Base-by-base conservation (phyloP, 148 eudicot species). In the Spergularia marina region DNA sequence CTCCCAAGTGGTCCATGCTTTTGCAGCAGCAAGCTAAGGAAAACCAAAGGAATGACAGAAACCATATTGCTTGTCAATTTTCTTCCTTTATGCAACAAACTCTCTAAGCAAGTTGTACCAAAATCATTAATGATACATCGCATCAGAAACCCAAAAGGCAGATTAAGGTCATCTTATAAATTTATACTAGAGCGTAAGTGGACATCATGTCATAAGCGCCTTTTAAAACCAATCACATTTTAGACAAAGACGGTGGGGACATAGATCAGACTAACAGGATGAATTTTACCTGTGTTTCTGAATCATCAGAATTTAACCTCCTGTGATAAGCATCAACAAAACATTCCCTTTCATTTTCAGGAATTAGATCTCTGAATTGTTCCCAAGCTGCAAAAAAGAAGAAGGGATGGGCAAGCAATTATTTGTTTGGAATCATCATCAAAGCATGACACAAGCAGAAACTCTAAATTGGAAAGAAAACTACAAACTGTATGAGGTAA, bases 1-100 rank as follows among this genome's bases (percentile, higher is more conserved):
- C 83, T 95, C 98, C 98, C 97, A 92, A 75, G 87, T 95, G 76
- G 98, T 92, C 98, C 98, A 95, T 80, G 92, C 94, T 80, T 86
- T 89, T 64, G 97, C 96, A 71, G 97, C 98, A 71, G 89, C 97
- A 81, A 85, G 81, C 98, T 92, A 57, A 7, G 21, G 16, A 34
- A 72, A 77, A 62, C 60, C 64, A 56, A 53, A 62, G 4, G 74
- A 70, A 53, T 59, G 11, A 77, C 4, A 4, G 14, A 49, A 51
- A 53, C 8, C 40, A 67, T 11, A 20, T 71, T 13, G 9, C 20
- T 21, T 25, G 49, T 49, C 13, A 67, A 47, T 12, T 23, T 54
- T 70, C 39, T 18, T 59, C 30, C 21, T 59, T 59, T 59, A 44
- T 6, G 49, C 49, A 44, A 44, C 49, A 44, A 44, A 44, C 4